Evolutionary conservation across 139 green algal genomes (phyloP).

Genomic region (Chlamydomonas schloesseri): DNA sequence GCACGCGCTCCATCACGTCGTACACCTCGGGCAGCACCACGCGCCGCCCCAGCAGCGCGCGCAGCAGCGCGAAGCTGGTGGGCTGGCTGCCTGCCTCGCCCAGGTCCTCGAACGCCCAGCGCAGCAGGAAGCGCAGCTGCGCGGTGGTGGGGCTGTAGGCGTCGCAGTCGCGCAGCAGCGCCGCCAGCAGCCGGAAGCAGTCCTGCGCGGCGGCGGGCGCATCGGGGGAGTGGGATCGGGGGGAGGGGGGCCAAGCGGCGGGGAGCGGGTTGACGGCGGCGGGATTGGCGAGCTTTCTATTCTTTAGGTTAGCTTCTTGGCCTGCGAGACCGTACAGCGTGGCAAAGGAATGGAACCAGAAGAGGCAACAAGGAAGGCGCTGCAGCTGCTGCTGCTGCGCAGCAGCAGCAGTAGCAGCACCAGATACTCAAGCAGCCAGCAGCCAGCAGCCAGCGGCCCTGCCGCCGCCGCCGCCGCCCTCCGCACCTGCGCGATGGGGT

Average conservation of each 20-base stretch:
- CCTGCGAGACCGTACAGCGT: too few relatives aligned
- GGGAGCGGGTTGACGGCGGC: too few relatives aligned
- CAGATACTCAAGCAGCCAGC: too few relatives aligned
- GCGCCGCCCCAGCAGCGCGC: constrained; percentile 79
- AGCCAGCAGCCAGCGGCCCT: too few relatives aligned
- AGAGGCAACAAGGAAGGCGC: too few relatives aligned
- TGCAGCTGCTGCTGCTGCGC: too few relatives aligned
- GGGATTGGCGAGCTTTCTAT: too few relatives aligned
- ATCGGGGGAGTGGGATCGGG: background rate
- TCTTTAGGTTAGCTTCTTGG: too few relatives aligned
- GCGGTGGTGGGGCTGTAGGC: constrained; percentile 69
- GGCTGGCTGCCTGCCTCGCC: constrained; percentile 53
- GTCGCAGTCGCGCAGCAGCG: constrained; percentile 75
- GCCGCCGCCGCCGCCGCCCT: too few relatives aligned
- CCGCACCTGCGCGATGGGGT: constrained; percentile 78
- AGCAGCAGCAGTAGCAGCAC: background rate
- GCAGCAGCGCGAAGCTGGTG: constrained; percentile 82
- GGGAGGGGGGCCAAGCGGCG: background rate
- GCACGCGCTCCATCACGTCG: constrained; percentile 89
- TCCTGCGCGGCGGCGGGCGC: constrained; percentile 43
- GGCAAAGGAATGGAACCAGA: too few relatives aligned
- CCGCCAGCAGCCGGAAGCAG: constrained; percentile 77
- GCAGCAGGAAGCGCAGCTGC: constrained; percentile 85
- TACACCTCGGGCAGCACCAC: constrained; percentile 94
- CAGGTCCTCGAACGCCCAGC: constrained; percentile 81